phyloP scores from a whole-genome alignment of 129 eudicot species.

The Tanacetum coccineum region DNA sequence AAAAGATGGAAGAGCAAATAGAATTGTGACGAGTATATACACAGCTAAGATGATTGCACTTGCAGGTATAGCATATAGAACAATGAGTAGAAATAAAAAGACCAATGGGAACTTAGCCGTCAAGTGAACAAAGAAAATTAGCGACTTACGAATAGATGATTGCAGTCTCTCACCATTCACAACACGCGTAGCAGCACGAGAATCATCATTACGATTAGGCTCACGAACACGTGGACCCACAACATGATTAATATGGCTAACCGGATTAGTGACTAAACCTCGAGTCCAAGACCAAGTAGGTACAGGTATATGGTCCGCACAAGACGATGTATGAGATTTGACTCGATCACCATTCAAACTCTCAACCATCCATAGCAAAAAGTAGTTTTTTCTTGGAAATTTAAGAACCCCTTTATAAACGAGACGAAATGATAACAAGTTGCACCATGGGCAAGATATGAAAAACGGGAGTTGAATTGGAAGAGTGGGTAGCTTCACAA shows the following conservation, averaged over 20 bases:
- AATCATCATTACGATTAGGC: conserved; percentile 11
- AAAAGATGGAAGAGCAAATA: conserved; percentile 59
- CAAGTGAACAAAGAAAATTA: conserved; percentile 47
- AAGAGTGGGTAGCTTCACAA: conserved; percentile 47
- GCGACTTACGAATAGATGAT: conserved; percentile 43
- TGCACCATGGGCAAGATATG: conserved; percentile 62
- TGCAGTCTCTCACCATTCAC: conserved; percentile 41
- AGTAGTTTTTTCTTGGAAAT: conserved; percentile 51
- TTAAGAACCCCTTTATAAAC: conserved; percentile 42
- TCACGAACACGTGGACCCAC: conserved; percentile 25
- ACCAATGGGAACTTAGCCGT: conserved; percentile 56
- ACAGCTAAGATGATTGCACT: conserved; percentile 52
- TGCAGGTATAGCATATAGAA: conserved; percentile 54
- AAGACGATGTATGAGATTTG: conserved; percentile 37
- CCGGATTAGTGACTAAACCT: conserved; percentile 24
- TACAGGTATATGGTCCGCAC: conserved; percentile 27
- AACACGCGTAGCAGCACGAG: conserved; percentile 10
- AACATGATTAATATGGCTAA: conserved; percentile 12
- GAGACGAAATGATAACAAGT: conserved; percentile 39
- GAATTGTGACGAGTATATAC: conserved; percentile 51
- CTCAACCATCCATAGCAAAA: conserved; percentile 67
- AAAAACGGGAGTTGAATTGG: conserved; percentile 59
- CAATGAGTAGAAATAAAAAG: conserved; percentile 50
- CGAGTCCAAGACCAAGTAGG: conserved; percentile 29
- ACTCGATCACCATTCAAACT: conserved; percentile 53